Evolutionary conservation across 352 stramenopile species (phyloP).

Genomic region (Phytopythium kandeliae): DNA sequence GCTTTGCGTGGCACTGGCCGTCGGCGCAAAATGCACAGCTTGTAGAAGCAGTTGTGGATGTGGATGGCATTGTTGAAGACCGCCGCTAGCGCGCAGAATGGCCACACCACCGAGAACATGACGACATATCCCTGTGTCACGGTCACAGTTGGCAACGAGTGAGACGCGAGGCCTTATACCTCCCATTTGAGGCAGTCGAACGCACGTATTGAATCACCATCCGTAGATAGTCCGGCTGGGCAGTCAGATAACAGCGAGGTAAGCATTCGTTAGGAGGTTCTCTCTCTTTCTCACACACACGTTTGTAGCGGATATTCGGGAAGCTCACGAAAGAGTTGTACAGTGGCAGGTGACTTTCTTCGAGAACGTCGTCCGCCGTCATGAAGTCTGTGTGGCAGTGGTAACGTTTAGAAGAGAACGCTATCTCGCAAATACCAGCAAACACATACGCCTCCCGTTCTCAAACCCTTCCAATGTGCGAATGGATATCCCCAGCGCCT

Average conservation of each 20-base stretch:
- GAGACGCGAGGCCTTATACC: background rate
- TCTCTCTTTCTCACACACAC: background rate
- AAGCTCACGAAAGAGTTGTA: slow-evolving; percentile 78
- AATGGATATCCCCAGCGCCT: slow-evolving; percentile 67
- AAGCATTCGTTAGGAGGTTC: background rate
- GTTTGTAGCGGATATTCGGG: background rate
- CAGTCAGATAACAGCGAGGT: slow-evolving; percentile 2
- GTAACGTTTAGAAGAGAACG: background rate
- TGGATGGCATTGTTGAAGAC: slow-evolving; percentile 80
- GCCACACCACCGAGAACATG: slow-evolving; percentile 87
- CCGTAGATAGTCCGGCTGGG: slow-evolving; percentile 71
- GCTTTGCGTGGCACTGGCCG: slow-evolving; percentile 70
- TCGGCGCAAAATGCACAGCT: slow-evolving; percentile 63
- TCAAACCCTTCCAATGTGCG: slow-evolving; percentile 75
- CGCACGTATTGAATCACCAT: slow-evolving; percentile 88
- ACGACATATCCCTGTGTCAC: slow-evolving; percentile 81
- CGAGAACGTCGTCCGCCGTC: slow-evolving; percentile 78
- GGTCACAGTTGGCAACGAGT: background rate
- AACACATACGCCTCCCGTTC: slow-evolving; percentile 64
- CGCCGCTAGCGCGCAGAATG: slow-evolving; percentile 73
- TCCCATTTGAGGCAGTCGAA: slow-evolving; percentile 6
- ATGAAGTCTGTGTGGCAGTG: slow-evolving; percentile 49
- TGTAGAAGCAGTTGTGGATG: slow-evolving; percentile 83
- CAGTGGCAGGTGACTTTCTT: slow-evolving; percentile 72
- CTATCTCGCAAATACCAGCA: background rate